Conservation (phyloP, 371 early-diverging fungal species). For the Chytridium lagenaria region DNA sequence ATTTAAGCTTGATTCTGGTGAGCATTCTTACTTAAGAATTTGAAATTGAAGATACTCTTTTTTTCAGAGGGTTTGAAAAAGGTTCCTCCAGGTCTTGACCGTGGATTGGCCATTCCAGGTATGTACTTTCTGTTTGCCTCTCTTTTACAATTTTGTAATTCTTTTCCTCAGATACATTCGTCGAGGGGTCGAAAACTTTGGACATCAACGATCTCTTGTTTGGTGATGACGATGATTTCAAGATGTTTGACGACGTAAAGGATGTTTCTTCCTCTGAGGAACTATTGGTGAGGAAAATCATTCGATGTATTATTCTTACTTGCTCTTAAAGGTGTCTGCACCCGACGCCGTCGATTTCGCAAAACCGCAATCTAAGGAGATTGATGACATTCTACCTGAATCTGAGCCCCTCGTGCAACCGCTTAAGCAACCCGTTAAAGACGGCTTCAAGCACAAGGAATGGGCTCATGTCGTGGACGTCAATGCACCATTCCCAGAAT, state of each 20-base stretch:
- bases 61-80: conserved; percentile 45
- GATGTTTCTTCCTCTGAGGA: neutral
- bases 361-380: conserved; percentile 20
- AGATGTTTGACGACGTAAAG: conserved; percentile 30
- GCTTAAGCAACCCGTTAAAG: conserved; percentile 22
- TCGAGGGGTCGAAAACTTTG: neutral
- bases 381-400: conserved; percentile 52
- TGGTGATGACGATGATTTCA: conserved; percentile 16
- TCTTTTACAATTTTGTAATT: conserved; percentile 47
- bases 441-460: conserved; percentile 53
- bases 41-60: conserved; percentile 29
- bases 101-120: conserved; percentile 55
- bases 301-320: neutral
- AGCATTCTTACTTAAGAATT: neutral
- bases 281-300: neutral
- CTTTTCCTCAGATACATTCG: neutral
- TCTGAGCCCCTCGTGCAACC: conserved; percentile 23
- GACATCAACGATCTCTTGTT: conserved; percentile 14
- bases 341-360: conserved; percentile 34
- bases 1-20: conserved; percentile 31
- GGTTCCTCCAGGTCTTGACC: conserved; percentile 57
- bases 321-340: neutral
- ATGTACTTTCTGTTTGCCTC: conserved; percentile 67
- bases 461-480: conserved; percentile 95
- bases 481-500: conserved; percentile 81